Conservation (phyloP, 129 eudicot species). For the Chrysanthemum makinoi region DNA sequence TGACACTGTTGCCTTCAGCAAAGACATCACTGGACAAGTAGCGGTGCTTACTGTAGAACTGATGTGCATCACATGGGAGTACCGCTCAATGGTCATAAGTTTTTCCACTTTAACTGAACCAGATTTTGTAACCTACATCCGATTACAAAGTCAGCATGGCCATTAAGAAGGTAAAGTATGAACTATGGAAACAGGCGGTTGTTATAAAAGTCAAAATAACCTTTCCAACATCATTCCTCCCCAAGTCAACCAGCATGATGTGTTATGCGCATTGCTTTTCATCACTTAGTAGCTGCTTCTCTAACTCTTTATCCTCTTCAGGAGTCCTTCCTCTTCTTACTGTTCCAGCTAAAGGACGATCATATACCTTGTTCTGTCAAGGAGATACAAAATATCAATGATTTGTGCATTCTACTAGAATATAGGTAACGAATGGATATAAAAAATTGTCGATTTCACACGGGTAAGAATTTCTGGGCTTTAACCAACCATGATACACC, state of each 20-base stretch:
- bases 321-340: too few species aligned
- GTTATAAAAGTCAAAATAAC: slow-evolving; percentile 28
- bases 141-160: slow-evolving; percentile 12
- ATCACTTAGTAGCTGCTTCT: too few species aligned
- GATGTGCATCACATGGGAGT: slow-evolving; percentile 92
- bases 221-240: too few species aligned
- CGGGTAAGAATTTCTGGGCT: slow-evolving; percentile 90
- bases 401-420: neutral
- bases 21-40: too few species aligned
- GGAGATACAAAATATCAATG: neutral
- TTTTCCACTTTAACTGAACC: slow-evolving; percentile 84
- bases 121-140: slow-evolving; percentile 63
- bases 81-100: slow-evolving; percentile 73
- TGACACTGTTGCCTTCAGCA: too few species aligned
- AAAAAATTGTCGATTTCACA: slow-evolving; percentile 51
- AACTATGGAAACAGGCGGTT: slow-evolving; percentile 2
- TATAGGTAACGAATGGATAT: neutral
- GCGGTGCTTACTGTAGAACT: slow-evolving; percentile 73
- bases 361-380: slow-evolving; percentile 56
- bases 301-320: too few species aligned
- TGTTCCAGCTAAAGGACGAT: too few species aligned
- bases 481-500: slow-evolving; percentile 83
- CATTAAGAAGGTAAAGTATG: neutral
- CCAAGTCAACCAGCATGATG: too few species aligned
- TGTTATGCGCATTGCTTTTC: too few species aligned